These are phyloP conservation scores for Epichloe hybrida DNA, from an alignment of 2,329 filamentous ascomycete species.

Conservation along the genomic window DNA sequence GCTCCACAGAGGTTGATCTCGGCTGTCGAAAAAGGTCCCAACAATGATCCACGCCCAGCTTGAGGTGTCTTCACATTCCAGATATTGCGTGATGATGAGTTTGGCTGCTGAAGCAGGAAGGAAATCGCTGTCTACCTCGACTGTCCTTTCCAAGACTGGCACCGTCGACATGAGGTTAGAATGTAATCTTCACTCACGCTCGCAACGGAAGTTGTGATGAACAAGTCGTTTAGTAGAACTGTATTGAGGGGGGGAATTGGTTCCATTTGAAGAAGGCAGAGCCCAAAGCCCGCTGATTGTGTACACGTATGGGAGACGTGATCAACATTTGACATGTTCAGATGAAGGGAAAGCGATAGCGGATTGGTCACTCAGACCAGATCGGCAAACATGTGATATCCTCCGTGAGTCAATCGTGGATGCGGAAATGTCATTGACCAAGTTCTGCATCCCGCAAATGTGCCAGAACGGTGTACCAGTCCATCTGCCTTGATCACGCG, in stretches of 20 bases:
- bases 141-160: conserved; percentile 11
- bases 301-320: neutral
- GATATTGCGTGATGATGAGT: conserved; percentile 30
- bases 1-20: conserved; percentile 30
- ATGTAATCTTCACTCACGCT: neutral
- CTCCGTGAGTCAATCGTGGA: neutral
- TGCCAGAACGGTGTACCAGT: neutral
- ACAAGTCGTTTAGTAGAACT: neutral
- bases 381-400: neutral
- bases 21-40: conserved; percentile 32
- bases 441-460: neutral
- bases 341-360: neutral
- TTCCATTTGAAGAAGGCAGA: neutral
- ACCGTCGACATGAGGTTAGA: conserved; percentile 9
- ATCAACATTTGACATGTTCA: neutral
- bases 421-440: neutral
- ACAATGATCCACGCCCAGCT: conserved; percentile 34
- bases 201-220: neutral
- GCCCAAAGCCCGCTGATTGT: neutral
- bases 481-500: neutral
- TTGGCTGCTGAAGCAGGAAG: conserved; percentile 33
- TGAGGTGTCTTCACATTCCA: conserved; percentile 18
- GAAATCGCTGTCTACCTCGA: conserved; percentile 15
- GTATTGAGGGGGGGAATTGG: too few species aligned
- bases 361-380: neutral